Evolutionary conservation across 2,329 filamentous ascomycete genomes (phyloP), one percentile per base, ranked within the genome.

Genomic region (Stachybotrys chartarum): DNA sequence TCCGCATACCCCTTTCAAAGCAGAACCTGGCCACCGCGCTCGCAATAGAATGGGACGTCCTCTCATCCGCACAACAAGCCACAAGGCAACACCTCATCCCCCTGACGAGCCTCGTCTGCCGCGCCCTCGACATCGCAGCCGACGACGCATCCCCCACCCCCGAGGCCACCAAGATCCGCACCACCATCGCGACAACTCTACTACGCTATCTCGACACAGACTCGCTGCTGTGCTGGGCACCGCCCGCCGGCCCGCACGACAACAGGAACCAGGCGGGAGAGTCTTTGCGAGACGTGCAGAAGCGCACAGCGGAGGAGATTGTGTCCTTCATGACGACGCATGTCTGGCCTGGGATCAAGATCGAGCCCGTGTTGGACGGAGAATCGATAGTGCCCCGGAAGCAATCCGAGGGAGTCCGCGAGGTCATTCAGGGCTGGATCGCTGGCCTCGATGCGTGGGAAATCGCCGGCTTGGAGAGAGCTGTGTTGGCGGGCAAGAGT

Each of bases 141-240:
- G 87, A 91, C 61, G 90, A 96, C 61, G 65, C 61, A 2, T 35
- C 58, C 1, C 49, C 55, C 17, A 52, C 55, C 1, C 67, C 68
- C 4, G 65, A 64, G 3, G 53, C 57, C 3, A 81, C 52, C 76
- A 84, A 77, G 30, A 78, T 88, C 44, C 81, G 92, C 42, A 68
- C 80, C 0, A 75, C 80, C 46, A 85, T 97, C 50, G 75, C 87
- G 16, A 77, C 75, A 17, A 86, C 84, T 59, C 74, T 94, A 53
- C 82, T 97, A 79, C 83, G 88, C 50, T 97, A 97, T 71, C 81
- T 99, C 30, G 86, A 91, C 64, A 97, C 94, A 1, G 94, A 99
- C 73, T 92, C 90, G 0, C 75, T 97, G 42, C 83, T 99, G 1
- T 97, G 93, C 80, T 96, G 91, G 90, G 91, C 80, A 30, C 78